Base-by-base conservation (phyloP, 148 eudicot genomes). In the Fagopyrum esculentum region DNA sequence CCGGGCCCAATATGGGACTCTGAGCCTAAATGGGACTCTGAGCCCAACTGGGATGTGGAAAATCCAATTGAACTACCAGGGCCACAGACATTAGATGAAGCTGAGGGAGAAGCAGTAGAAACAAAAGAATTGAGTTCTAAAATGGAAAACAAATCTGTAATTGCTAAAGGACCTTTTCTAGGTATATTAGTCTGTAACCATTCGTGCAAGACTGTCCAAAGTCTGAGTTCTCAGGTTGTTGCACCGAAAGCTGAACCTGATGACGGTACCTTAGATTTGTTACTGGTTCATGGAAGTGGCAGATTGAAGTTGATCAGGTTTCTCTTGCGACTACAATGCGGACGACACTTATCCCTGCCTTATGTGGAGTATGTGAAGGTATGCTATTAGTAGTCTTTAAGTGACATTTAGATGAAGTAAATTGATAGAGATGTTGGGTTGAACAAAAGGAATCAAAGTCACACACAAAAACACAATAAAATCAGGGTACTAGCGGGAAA, bases 1-100 rank as follows among this genome's bases (percentile, higher is more conserved):
- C 99, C 99, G 11, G 96, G 99, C 43, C 99, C 99, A 55, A 88
- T 95, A 50, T 95, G 99, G 97, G 99, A 92, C 82, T 84, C 94
- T 72, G 99, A 92, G 76, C 99, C 99, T 0, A 92, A 90, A 82
- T 95, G 99, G 99, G 97, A 95, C 74, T 74, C 80, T 9, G 99
- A 92, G 83, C 92, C 91, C 61, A 76, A 86, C 74, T 92, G 93
- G 97, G 80, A 81, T 74, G 86, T 83, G 73, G 99, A 95, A 76
- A 86, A 92, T 76, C 93, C 89, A 19, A 89, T 95, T 73, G 97
- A 95, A 78, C 3, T 35, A 35, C 40, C 40, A 35, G 40, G 40
- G 40, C 40, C 40, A 35, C 40, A 35, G 40, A 35, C 40, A 35
- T 35, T 35, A 35, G 40, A 35, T 35, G 40, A 35, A 35, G 2